Conservation (phyloP, 306 rosid genomes). For the Quercus variabilis region DNA sequence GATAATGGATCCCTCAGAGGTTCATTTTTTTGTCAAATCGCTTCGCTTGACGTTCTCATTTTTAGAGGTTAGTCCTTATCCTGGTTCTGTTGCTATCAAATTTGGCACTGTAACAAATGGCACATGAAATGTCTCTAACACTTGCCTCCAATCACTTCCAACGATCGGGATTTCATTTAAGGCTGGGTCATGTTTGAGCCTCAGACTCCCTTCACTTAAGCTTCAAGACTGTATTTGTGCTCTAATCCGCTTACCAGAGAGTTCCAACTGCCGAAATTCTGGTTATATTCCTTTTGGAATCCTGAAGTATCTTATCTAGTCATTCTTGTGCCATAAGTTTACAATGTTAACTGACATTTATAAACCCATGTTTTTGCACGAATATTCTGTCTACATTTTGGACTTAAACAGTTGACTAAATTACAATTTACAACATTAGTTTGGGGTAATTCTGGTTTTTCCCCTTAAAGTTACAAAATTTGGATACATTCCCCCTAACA, state of each 20-base stretch:
- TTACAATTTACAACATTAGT: too few relatives aligned
- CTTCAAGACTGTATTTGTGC: not conserved
- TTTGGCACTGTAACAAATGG: slow-evolving; percentile 8
- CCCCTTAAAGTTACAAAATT: too few relatives aligned
- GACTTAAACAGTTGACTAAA: not conserved
- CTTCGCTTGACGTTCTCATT: slow-evolving; percentile 68
- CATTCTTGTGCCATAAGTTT: not conserved
- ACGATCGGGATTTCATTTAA: not conserved
- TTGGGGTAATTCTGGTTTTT: too few relatives aligned
- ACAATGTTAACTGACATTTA: not conserved
- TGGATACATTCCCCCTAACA: too few relatives aligned
- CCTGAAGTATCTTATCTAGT: not conserved
- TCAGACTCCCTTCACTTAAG: not conserved
- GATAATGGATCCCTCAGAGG: slow-evolving; percentile 54
- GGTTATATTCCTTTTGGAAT: slow-evolving; percentile 10
- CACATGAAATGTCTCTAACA: slow-evolving; percentile 4
- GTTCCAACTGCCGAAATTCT: not conserved
- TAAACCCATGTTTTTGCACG: not conserved
- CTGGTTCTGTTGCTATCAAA: slow-evolving; percentile 6
- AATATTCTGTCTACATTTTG: not conserved
- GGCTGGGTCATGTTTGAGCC: not conserved
- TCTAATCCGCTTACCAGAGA: not conserved
- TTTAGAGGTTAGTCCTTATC: slow-evolving; percentile 56
- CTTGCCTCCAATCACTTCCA: not conserved
- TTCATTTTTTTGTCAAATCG: slow-evolving; percentile 52